Evolutionary conservation across 352 stramenopile species (phyloP).

Genomic region (Phytophthora vignae): DNA sequence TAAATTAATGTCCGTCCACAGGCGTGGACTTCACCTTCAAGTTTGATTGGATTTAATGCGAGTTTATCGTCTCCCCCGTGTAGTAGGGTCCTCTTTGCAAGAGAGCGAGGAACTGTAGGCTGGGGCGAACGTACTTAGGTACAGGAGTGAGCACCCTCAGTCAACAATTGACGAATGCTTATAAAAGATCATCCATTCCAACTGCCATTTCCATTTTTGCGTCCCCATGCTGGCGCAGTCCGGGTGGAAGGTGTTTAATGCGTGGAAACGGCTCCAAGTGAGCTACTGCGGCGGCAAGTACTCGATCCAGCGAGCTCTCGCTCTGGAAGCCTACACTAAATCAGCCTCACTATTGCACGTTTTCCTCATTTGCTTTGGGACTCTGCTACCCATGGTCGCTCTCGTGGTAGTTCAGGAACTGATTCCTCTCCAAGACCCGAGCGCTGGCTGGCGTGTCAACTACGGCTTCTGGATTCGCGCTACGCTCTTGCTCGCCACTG

Average conservation of each 20-base stretch:
- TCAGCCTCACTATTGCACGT: background rate
- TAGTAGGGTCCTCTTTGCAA: too few species aligned
- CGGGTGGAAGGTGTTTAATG: background rate
- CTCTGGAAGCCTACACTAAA: conserved; percentile 11
- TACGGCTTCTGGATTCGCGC: conserved; percentile 25
- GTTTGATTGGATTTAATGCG: background rate
- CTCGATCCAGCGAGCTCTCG: conserved; percentile 13
- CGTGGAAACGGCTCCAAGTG: conserved; percentile 16
- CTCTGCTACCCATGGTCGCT: background rate
- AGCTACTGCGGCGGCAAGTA: conserved; percentile 19
- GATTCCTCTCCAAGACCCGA: conserved; percentile 20
- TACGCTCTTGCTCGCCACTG: conserved; percentile 1
- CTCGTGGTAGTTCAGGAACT: conserved; percentile 10
- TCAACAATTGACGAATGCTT: background rate
- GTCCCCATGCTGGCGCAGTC: background rate
- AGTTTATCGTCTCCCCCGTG: background rate
- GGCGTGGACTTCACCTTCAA: conserved; percentile 24
- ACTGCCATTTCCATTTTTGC: background rate
- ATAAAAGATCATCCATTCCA: background rate
- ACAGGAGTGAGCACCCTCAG: too few species aligned
- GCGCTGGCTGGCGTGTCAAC: conserved; percentile 10
- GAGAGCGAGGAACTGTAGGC: too few species aligned
- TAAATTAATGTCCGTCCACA: background rate
- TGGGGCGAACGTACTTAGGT: too few species aligned
- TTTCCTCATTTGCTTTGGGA: conserved; percentile 9